These are phyloP conservation scores for Gonium pectorale DNA, from an alignment of 139 green algal species.

Conservation along the genomic window DNA sequence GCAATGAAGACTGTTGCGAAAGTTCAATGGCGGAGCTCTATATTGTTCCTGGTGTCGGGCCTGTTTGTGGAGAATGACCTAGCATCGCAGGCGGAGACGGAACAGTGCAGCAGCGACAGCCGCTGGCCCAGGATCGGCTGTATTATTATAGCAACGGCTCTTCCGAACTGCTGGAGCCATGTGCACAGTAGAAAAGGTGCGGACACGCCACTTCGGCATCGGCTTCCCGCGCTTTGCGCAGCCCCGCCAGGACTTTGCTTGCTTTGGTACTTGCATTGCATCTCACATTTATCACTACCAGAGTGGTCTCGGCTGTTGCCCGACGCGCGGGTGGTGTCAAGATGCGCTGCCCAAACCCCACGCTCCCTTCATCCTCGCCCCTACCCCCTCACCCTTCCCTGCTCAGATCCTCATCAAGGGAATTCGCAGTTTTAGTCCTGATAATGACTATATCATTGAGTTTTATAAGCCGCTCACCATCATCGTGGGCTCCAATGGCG, in stretches of 20 bases:
- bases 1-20: too few species aligned
- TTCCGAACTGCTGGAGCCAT: too few species aligned
- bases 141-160: too few species aligned
- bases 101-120: too few species aligned
- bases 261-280: not conserved
- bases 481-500: slow-evolving; percentile 97
- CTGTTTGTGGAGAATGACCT: too few species aligned
- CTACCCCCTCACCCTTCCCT: too few species aligned
- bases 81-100: too few species aligned
- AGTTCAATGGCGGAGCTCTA: too few species aligned
- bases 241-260: too few species aligned
- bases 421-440: slow-evolving; percentile 94
- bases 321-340: too few species aligned
- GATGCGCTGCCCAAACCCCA: not conserved
- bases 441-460: slow-evolving; percentile 89
- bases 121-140: too few species aligned
- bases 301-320: not conserved
- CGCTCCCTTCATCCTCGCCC: not conserved
- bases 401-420: slow-evolving; percentile 96
- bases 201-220: not conserved
- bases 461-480: slow-evolving; percentile 97
- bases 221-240: not conserved
- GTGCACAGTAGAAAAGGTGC: slow-evolving; percentile 68
- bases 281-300: not conserved
- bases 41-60: too few species aligned